These are phyloP conservation scores for Pseudoperonospora humuli DNA, from an alignment of 352 stramenopile genomes.

Conservation along the genomic window DNA sequence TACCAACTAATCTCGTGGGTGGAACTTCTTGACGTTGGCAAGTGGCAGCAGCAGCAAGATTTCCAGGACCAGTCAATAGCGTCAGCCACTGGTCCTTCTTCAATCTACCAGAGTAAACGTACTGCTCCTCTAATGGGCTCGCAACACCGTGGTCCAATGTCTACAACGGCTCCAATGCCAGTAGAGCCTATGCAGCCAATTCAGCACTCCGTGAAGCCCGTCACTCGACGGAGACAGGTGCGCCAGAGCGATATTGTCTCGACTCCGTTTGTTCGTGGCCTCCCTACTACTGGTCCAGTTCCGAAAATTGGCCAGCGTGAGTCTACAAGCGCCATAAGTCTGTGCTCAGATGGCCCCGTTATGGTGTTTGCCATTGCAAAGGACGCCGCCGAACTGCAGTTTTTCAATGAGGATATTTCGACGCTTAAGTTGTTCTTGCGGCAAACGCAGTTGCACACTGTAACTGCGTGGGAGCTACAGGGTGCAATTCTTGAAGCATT, in stretches of 20 bases:
- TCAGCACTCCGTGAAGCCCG: slow-evolving; percentile 41
- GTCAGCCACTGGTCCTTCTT: slow-evolving; percentile 17
- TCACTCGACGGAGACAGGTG: slow-evolving; percentile 59
- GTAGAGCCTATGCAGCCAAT: slow-evolving; percentile 58
- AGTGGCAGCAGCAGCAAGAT: slow-evolving; percentile 80
- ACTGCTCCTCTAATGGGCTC: slow-evolving; percentile 37
- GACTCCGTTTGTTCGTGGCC: slow-evolving; percentile 40
- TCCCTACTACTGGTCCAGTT: slow-evolving; percentile 9
- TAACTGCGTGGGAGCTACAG: slow-evolving; percentile 33
- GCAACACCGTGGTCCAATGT: slow-evolving; percentile 39
- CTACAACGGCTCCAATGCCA: slow-evolving; percentile 21
- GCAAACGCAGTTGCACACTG: slow-evolving; percentile 53
- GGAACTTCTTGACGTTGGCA: slow-evolving; percentile 71
- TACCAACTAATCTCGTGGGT: slow-evolving; percentile 83
- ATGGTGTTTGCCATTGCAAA: slow-evolving; percentile 76
- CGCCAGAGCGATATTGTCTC: slow-evolving; percentile 81
- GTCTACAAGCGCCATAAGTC: slow-evolving; percentile 36
- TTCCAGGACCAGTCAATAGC: slow-evolving; percentile 44
- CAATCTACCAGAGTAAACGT: slow-evolving; percentile 23
- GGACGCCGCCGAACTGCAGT: slow-evolving; percentile 65
- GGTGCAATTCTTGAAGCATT: slow-evolving; percentile 34
- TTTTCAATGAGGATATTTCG: slow-evolving; percentile 74
- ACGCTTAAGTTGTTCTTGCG: slow-evolving; percentile 55
- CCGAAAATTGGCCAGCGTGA: slow-evolving; percentile 23
- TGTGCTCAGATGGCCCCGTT: slow-evolving; percentile 63